A percentile compares a stretch with the other conserved stretches of the same genome.
Evolutionary conservation across 208 protist species (phyloP).

Genomic region (Jaenimonas drosophilae): DNA sequence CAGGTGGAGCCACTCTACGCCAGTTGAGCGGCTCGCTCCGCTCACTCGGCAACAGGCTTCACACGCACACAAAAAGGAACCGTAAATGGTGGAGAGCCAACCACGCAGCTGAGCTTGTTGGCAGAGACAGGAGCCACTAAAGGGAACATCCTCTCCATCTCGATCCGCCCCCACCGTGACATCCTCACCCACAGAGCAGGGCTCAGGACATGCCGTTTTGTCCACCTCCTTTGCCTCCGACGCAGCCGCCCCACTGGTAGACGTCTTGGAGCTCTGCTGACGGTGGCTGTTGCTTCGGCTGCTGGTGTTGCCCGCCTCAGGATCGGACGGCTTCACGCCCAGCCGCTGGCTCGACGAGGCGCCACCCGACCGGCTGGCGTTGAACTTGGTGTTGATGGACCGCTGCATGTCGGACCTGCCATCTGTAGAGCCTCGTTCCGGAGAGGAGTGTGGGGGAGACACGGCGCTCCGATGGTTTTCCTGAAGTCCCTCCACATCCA

Average conservation of each 20-base stretch:
- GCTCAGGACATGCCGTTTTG: neutral
- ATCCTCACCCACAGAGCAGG: neutral
- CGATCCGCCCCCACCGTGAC: neutral
- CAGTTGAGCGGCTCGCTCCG: slow-evolving; percentile 1
- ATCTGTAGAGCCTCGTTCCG: neutral
- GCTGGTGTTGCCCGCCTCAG: neutral
- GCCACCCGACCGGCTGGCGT: no score
- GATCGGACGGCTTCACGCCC: no score
- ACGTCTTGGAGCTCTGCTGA: neutral
- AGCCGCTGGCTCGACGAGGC: neutral
- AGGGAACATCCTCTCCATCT: slow-evolving; percentile 11
- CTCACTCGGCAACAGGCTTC: slow-evolving; percentile 33
- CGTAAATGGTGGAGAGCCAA: slow-evolving; percentile 56
- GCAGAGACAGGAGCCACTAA: slow-evolving; percentile 53
- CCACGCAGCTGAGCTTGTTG: slow-evolving; percentile 15
- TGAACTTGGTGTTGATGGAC: no score
- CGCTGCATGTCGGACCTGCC: no score
- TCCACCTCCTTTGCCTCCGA: neutral
- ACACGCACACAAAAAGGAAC: slow-evolving; percentile 67
- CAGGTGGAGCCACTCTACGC: slow-evolving; percentile 76
- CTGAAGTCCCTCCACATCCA: slow-evolving; percentile 25
- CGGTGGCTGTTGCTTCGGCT: neutral
- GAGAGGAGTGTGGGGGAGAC: neutral
- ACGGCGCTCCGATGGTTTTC: neutral
- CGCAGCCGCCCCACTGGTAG: neutral